Base-by-base conservation (phyloP, 305 asterid genomes). In the Rubia peregrina region DNA sequence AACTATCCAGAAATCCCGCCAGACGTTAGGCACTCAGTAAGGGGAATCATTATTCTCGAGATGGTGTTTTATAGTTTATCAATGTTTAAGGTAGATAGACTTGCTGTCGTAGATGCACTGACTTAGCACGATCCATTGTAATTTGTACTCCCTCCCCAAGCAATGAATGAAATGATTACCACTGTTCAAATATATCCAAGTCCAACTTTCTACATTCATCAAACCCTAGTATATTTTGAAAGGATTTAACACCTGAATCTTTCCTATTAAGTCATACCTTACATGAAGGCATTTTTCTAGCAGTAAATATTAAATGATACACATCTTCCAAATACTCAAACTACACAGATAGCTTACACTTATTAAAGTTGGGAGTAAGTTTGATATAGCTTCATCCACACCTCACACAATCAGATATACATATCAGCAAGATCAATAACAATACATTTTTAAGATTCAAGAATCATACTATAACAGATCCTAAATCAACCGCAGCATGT, bases 401-500 rank as follows among this genome's bases (percentile, higher is more conserved):
- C 14, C 43, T 56, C 55, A 6, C 66, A 57, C 55, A 69, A 57
- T 55, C 36, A 70, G 33, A 57, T 41, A 59, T 70, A 41, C 56
- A 57, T 16, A 17, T 30, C 9, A 11, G 59, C 7, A 59, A 60
- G 48, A 33, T 33, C 42, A 61, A 61, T 11, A 21, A 72, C 41
- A 51, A 3, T 53, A 49, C 63, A 46, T 40, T 62, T 1, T 9
- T 57, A 21, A n/a, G 36, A 63, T 48, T 62, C 4, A 21, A 49
- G 9, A 61, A 64, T n/a, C 62, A 42, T 14, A 14, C 5, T 13
- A 30, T 48, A 41, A 55, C 40, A 19, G 65, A 21, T 53, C 33
- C 46, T 38, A 40, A 48, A 64, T 78, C 81, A 88, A 71, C 87
- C 61, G 83, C 91, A 87, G 77, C 95, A 90, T 7, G 92, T 71